Conservation (phyloP, 2,329 filamentous ascomycete genomes). For the Xylaria arbuscula region DNA sequence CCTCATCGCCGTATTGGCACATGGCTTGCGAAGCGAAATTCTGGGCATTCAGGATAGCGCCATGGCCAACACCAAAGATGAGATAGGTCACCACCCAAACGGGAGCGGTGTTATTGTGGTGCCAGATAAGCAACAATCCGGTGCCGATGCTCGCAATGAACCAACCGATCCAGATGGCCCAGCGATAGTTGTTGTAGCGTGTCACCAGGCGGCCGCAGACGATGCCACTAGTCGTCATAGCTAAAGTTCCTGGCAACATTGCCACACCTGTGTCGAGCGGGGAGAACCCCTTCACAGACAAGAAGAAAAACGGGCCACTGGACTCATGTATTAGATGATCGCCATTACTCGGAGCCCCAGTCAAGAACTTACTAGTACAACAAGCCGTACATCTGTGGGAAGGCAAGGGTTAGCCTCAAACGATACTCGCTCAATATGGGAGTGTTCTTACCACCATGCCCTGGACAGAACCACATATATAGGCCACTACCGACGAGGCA, state of each 20-base stretch:
- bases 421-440: not conserved
- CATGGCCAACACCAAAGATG: conserved; percentile 53
- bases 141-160: conserved; percentile 37
- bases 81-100: conserved; percentile 53
- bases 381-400: conserved; percentile 40
- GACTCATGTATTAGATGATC: conserved; percentile 9
- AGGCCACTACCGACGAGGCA: conserved; percentile 31
- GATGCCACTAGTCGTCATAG: conserved; percentile 51
- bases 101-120: conserved; percentile 41
- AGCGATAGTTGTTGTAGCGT: conserved; percentile 47
- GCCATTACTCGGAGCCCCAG: not conserved
- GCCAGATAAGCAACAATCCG: conserved; percentile 40
- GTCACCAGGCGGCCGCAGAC: conserved; percentile 43
- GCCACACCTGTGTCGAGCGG: conserved; percentile 51
- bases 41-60: conserved; percentile 54
- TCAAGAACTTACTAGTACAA: conserved; percentile 44
- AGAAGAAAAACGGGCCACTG: conserved; percentile 53
- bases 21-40: conserved; percentile 55
- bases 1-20: conserved; percentile 52
- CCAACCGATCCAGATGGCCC: conserved; percentile 55
- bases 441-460: conserved; percentile 36
- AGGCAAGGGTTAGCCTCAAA: conserved; percentile 24
- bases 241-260: conserved; percentile 51
- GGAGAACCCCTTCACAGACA: conserved; percentile 49
- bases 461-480: conserved; percentile 33